phyloP scores from a whole-genome alignment of 148 eudicot species.

The Rheum nobile region DNA sequence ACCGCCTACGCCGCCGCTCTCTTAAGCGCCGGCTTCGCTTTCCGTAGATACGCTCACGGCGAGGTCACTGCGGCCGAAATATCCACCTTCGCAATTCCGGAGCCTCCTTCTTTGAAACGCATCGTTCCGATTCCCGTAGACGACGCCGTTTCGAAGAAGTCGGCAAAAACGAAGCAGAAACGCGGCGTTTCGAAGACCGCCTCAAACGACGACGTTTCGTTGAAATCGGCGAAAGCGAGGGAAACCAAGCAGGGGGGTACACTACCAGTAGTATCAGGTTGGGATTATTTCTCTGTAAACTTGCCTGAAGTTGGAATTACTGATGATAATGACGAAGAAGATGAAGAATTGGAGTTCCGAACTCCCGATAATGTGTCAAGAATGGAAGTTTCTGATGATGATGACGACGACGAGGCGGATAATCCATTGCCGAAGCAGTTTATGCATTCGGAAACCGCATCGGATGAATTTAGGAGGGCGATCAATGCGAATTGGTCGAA shows the following conservation, averaged over 20 bases:
- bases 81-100: no score
- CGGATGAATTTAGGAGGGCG: slow-evolving; percentile 31
- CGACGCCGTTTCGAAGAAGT: slow-evolving; percentile 22
- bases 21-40: slow-evolving; percentile 58
- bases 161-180: slow-evolving; percentile 11
- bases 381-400: slow-evolving; percentile 24
- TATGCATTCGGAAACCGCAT: slow-evolving; percentile 75
- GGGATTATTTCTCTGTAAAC: slow-evolving; percentile 7
- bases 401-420: slow-evolving; percentile 21
- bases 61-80: slow-evolving; percentile 22
- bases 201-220: slow-evolving; percentile 18
- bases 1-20: slow-evolving; percentile 55
- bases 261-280: background rate
- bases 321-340: slow-evolving; percentile 12
- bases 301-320: background rate
- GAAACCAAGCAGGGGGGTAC: no score
- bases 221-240: background rate
- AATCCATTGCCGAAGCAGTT: slow-evolving; percentile 38
- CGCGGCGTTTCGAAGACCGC: slow-evolving; percentile 6
- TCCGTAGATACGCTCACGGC: slow-evolving; percentile 68
- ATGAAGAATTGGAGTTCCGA: slow-evolving; percentile 20
- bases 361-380: slow-evolving; percentile 54
- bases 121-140: slow-evolving; percentile 21
- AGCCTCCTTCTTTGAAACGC: slow-evolving; percentile 25
- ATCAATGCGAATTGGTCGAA: slow-evolving; percentile 52